phyloP scores from a whole-genome alignment of 768 basidiomycete species.

The Psilocybe azurescens region DNA sequence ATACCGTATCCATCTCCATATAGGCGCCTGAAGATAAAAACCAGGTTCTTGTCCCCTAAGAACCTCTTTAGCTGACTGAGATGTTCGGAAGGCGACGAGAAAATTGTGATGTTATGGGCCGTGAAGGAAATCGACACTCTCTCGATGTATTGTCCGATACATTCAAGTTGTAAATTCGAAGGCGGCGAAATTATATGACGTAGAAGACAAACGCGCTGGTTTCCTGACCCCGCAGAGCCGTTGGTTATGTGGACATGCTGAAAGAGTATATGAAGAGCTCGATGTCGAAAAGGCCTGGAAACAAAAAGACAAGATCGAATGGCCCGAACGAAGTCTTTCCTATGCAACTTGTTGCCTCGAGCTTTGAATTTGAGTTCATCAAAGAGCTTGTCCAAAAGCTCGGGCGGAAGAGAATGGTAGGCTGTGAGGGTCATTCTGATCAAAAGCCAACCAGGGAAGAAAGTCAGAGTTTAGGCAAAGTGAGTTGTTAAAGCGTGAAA shows the following conservation, averaged over 20 bases:
- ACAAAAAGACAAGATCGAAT: slow-evolving; percentile 4
- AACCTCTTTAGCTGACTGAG: background rate
- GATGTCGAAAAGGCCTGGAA: slow-evolving; percentile 5
- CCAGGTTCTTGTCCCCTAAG: background rate
- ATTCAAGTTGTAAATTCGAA: background rate
- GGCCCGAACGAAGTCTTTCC: background rate
- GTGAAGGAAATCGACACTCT: slow-evolving; percentile 1
- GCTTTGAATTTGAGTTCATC: background rate
- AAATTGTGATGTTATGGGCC: background rate
- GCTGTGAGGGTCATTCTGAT: background rate
- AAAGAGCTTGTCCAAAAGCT: slow-evolving; percentile 8
- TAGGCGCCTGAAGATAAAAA: background rate
- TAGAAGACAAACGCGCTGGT: background rate
- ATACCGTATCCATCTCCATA: slow-evolving; percentile 3
- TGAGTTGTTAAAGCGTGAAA: background rate
- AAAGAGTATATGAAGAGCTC: slow-evolving; percentile 5
- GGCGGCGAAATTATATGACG: background rate
- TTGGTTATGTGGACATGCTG: slow-evolving; percentile 3
- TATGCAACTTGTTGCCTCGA: background rate
- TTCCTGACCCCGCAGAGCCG: background rate
- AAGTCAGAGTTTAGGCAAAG: background rate
- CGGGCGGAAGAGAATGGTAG: slow-evolving; percentile 6
- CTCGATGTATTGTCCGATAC: slow-evolving; percentile 1
- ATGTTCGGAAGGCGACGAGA: slow-evolving; percentile 3
- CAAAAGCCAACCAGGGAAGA: background rate